Evolutionary conservation across 2,329 filamentous ascomycete genomes (phyloP), one percentile per base, ranked within the genome.

Genomic region (Ophiostoma australiae): DNA sequence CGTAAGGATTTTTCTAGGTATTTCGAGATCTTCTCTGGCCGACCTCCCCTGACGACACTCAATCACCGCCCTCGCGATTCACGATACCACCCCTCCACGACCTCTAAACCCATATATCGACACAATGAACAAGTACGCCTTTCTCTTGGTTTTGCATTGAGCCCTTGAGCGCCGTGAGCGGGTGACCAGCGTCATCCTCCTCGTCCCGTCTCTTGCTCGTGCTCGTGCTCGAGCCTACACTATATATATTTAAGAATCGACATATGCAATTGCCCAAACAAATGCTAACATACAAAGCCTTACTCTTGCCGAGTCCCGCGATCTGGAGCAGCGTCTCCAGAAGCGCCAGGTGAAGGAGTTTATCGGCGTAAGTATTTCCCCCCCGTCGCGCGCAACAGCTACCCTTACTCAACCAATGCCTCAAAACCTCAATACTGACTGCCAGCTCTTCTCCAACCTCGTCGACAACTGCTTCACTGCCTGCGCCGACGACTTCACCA

Each of bases 311-410:
- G 74, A 75, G 71, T 71, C 96, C 85, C 91, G 92, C 83, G 92
- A 95, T 86, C 91, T 99, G 79, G 91, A 97, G 82, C 84, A 88
- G 83, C 93, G 95, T 82, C 94, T 99, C 88, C 93, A 98, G 85
- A 91, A 92, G 84, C 96, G 95, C 83, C 95, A 99, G 84, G 92
- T 99, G 86, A 97, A 97, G 84, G 94, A 98, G 80, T 98, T 99
- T 80, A 97, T 98, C 90, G 91, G 89, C 78, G 95, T 98, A 86
- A 77, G 92, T 85, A 33, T 27, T 68, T 7, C 33, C 41, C 39
- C 27, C 11, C n/a, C 27, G 27, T 31, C 27, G 1, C 27, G 27
- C 27, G 27, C 27, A 31, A 31, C 3, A 31, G 27, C 27, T 31
- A 31, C 27, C 27, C 27, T 31, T 31, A 31, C 27, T 31, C 27